A percentile compares a stretch with the other conserved stretches of the same genome.
Conservation (phyloP, 1,139 yeast genomes). For the Nakaseomyces bracarensis region DNA sequence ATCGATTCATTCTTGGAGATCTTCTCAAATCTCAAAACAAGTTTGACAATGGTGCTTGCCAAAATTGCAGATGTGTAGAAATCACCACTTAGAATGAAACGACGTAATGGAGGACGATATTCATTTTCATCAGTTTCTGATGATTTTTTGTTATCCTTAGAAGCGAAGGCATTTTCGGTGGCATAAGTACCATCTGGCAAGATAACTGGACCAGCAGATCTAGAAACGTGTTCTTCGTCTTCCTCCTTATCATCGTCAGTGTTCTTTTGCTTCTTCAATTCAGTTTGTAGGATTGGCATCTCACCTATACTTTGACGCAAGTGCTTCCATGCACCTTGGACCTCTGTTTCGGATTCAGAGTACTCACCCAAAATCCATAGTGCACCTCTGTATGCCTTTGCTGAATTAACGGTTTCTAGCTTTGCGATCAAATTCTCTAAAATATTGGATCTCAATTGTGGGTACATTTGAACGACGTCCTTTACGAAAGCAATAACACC, state of each 20-base stretch:
- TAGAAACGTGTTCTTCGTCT: slow-evolving; percentile 29
- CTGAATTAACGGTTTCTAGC: slow-evolving; percentile 65
- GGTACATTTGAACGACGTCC: slow-evolving; percentile 90
- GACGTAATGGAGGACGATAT: slow-evolving; percentile 67
- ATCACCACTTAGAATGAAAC: slow-evolving; percentile 76
- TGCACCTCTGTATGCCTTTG: slow-evolving; percentile 88
- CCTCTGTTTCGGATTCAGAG: slow-evolving; percentile 59
- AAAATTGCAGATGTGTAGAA: slow-evolving; percentile 85
- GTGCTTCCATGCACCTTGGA: slow-evolving; percentile 81
- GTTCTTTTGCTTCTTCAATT: slow-evolving; percentile 38
- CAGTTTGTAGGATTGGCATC: slow-evolving; percentile 78
- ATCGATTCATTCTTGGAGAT: slow-evolving; percentile 47
- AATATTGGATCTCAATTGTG: slow-evolving; percentile 63
- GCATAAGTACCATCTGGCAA: slow-evolving; percentile 99
- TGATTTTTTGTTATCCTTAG: slow-evolving; percentile 16
- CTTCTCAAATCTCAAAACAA: slow-evolving; percentile 69
- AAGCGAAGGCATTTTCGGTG: slow-evolving; percentile 73
- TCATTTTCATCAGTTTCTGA: slow-evolving; percentile 23
- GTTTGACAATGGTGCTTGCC: slow-evolving; percentile 80
- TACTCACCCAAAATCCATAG: slow-evolving; percentile 96
- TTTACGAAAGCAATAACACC: slow-evolving; percentile 85
- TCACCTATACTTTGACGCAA: slow-evolving; percentile 83
- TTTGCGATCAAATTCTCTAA: slow-evolving; percentile 55
- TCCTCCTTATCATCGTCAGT: slow-evolving; percentile 35
- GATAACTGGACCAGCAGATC: slow-evolving; percentile 64